Percentiles rank a stretch among this genome's conserved stretches.
Conservation (phyloP, 176 grass and related monocot species). For the Stipa capillata region DNA sequence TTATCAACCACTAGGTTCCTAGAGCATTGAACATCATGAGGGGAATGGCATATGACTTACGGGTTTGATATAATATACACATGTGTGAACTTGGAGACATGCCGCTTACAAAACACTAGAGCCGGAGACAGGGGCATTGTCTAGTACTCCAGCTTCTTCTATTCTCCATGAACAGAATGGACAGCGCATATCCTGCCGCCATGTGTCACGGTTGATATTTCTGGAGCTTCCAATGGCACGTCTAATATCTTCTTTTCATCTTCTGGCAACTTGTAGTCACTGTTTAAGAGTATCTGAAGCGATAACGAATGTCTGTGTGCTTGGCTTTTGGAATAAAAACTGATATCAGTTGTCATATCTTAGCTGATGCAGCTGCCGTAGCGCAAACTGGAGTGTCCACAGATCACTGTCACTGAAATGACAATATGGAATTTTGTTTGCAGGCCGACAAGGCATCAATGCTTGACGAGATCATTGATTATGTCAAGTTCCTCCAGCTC, state of each 20-base stretch:
- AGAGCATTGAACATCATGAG: background rate
- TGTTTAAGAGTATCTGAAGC: slow-evolving; percentile 22
- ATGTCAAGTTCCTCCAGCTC: slow-evolving; percentile 98
- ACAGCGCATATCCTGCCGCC: background rate
- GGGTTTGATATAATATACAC: background rate
- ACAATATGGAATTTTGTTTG: slow-evolving; percentile 35
- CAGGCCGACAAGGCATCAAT: slow-evolving; percentile 97
- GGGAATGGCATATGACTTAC: too few species aligned
- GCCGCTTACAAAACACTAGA: background rate
- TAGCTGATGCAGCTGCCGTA: slow-evolving; percentile 12
- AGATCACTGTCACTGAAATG: slow-evolving; percentile 15
- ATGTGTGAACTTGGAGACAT: background rate
- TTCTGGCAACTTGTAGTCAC: background rate
- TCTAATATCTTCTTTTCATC: background rate
- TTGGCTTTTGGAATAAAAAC: slow-evolving; percentile 30
- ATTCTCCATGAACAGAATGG: background rate
- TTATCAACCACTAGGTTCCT: background rate
- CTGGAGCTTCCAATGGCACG: slow-evolving; percentile 6
- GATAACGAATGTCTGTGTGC: background rate
- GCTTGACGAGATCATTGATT: slow-evolving; percentile 99
- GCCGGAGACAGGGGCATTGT: background rate
- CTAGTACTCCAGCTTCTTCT: background rate
- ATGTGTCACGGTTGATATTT: slow-evolving; percentile 4
- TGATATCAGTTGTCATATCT: background rate
- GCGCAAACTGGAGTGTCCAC: background rate